Evolutionary conservation across 371 early-diverging fungal genomes (phyloP), one percentile per base, ranked within the genome.

Genomic region (Saksenaea oblongispora): DNA sequence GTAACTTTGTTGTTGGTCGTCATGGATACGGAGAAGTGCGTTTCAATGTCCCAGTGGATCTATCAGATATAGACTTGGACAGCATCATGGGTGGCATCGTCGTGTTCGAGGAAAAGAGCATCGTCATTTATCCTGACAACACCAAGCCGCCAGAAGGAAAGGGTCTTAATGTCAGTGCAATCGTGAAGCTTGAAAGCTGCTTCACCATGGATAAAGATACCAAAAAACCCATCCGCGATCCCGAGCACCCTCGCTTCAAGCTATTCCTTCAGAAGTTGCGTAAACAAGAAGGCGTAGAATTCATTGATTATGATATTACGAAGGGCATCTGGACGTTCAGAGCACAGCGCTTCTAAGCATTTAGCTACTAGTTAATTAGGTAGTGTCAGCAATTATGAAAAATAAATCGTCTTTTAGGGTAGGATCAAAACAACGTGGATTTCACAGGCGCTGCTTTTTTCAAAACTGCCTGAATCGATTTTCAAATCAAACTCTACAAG

Each of bases 261-360:
- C 75, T 80, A 58, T 94, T 94, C 65, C 66, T 90, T 58, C 80
- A 84, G 42, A 87, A 86, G 26, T 79, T 98, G 44, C 83, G 85
- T 61, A 72, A 70, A 3, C 84, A 90, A 9, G 71, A 83, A 5
- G 89, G 89, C 35, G 93, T 94, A 3, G 76, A 86, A 53, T 95
- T 95, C 75, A 68, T 94, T 22, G 88, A 85, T 53, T 97, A 89
- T 75, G 82, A 87, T 35, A 67, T 79, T 11, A 68, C 73, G 1
- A 86, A 85, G n/a, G 96, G 97, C 24, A 80, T 78, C 0, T 98
- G 98, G 98, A 84, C 77, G 14, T 98, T 98, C 73, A 76, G 80
- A 18, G 96, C 96, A 9, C 84, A 92, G 58, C 92, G 93, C 67
- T 98, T 98, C 73, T 92, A 90, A 72, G 39, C 39, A n/a, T 14